These are phyloP conservation scores for Lodderomyces oxycetoniae DNA, from an alignment of 1,139 yeast genomes.

Conservation along the genomic window DNA sequence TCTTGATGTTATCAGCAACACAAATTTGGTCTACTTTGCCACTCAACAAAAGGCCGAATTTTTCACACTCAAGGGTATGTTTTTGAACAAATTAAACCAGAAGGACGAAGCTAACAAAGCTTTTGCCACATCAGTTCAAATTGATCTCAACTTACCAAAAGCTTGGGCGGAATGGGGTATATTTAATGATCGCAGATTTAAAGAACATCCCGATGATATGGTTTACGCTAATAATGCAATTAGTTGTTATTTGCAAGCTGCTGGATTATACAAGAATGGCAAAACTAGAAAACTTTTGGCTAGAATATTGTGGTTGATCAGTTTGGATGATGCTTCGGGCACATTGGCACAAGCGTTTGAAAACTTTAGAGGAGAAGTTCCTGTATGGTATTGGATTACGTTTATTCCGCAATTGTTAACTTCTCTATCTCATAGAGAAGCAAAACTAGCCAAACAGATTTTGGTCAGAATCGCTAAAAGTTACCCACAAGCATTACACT, in stretches of 20 bases:
- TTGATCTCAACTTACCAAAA: conserved; percentile 87
- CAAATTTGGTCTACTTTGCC: conserved; percentile 92
- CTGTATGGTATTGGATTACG: conserved; percentile 99
- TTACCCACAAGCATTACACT: conserved; percentile 95
- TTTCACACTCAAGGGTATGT: conserved; percentile 96
- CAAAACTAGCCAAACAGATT: conserved; percentile 79
- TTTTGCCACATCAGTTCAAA: conserved; percentile 95
- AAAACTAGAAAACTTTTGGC: conserved; percentile 86
- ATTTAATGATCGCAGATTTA: conserved; percentile 84
- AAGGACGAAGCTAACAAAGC: conserved; percentile 97
- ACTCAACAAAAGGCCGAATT: conserved; percentile 98
- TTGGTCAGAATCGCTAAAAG: conserved; percentile 90
- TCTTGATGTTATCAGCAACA: conserved; percentile 91
- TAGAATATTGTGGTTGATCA: conserved; percentile 87
- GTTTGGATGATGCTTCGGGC: conserved; percentile 83
- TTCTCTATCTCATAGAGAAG: conserved; percentile 87
- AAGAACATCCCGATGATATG: conserved; percentile 79
- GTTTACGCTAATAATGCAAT: conserved; percentile 90
- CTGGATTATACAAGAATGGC: conserved; percentile 89
- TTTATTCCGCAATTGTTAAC: conserved; percentile 92
- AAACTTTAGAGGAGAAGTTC: conserved; percentile 90
- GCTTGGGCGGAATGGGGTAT: conserved; percentile 99
- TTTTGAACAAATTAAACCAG: conserved; percentile 81
- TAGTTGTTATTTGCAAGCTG: conserved; percentile 94
- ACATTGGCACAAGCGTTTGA: conserved; percentile 85